Percentiles rank a stretch among this genome's conserved stretches.
Conservation (phyloP, 176 grass and related monocot genomes). For the Triticum urartu region DNA sequence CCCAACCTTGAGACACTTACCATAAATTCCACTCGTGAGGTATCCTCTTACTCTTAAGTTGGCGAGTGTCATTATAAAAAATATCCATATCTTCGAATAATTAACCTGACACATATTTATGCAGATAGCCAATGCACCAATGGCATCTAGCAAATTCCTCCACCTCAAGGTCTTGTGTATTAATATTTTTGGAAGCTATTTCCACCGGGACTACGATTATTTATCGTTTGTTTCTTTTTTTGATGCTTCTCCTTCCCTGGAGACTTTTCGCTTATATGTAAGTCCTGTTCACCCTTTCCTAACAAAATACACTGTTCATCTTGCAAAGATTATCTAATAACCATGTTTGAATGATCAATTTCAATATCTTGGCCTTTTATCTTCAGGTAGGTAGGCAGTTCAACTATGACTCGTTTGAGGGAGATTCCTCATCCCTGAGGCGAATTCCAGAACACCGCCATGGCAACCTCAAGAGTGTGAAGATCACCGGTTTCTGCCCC, state of each 20-base stretch:
- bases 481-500: background rate
- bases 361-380: background rate
- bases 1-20: constrained; percentile 27
- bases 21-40: background rate
- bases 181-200: fast-evolving
- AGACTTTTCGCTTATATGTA: background rate
- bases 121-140: background rate
- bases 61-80: background rate
- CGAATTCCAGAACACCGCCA: background rate
- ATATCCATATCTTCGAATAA: background rate
- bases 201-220: background rate
- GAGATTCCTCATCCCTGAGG: background rate
- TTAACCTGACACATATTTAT: background rate
- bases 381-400: background rate
- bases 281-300: background rate
- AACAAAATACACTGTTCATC: background rate
- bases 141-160: background rate
- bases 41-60: background rate
- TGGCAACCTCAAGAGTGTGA: background rate
- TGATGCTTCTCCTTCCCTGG: constrained; percentile 6
- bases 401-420: background rate
- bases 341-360: background rate
- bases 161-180: background rate
- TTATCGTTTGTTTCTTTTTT: constrained; percentile 16
- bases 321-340: background rate